Evolutionary conservation across 352 stramenopile genomes (phyloP), one percentile per base, ranked within the genome.

Genomic region (Pythium aristosporum): DNA sequence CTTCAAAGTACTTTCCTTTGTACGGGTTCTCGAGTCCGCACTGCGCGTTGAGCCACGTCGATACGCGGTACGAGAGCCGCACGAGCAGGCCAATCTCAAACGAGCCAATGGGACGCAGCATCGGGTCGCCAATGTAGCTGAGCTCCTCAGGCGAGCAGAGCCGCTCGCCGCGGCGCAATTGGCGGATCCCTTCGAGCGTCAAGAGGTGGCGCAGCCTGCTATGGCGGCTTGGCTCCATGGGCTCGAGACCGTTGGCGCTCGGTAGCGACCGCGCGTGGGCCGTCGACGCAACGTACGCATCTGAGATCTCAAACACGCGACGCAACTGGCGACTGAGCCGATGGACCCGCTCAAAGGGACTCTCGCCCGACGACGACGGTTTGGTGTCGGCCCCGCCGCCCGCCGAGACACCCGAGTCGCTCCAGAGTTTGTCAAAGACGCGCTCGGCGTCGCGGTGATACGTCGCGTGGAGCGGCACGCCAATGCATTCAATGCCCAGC

Each of bases 381-480:
- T 61, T 41, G 15, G 60, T 39, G 15, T 77, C 55, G 12, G 61
- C 67, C 15, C 51, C 68, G 51, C 59, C 67, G 15, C 13, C 39
- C 13, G 39, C 16, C 13, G 60, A 52, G 48, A 79, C 61, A 34
- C 75, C 75, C 32, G 75, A 76, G 61, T 84, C 75, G 28, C 55
- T 79, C 80, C 80, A 90, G 16, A 96, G 52, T 47, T 94, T 94
- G 63, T 96, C 87, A 63, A 92, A 92, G 10, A 94, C 73, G 25
- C 85, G 81, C 65, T 95, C 87, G 2, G 84, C 87, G 42, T 96
- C 82, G 34, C 87, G 85, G 55, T 93, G 87, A 46, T 89, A 96
- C 32, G 70, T 87, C 9, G 76, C 75, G 54, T 91, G 82, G 28
- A 94, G 68, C 20, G 87, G 77, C 13, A 94, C 80, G 5, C 83